Evolutionary conservation across 257 asterid genomes (phyloP), one percentile per base, ranked within the genome.

Genomic region (Fraxinus americana): DNA sequence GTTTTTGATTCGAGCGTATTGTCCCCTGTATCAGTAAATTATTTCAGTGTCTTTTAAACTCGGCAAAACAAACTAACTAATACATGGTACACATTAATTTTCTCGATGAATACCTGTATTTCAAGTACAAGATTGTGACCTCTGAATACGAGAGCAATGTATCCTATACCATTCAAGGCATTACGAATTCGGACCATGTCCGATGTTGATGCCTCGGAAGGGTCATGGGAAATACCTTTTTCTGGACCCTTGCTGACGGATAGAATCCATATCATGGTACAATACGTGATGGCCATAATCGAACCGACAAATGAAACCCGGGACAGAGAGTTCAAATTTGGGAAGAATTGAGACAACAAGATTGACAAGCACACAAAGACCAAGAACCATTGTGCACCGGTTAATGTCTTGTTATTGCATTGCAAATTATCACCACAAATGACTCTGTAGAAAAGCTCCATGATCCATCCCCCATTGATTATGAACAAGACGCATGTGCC

Each of bases 71-170:
- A 3, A 12, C 8, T 25, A 25, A 25, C 27, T 36, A 27, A 29
- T 7, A 76, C 10, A 32, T 2, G 19, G 39, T 9, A 23, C 25
- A 48, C 1, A 30, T 35, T 14, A 6, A 68, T 7, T 30, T 38
- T 25, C 35, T 63, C 17, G 4, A 23, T 11, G 7, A 63, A 25
- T 63, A 89, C 97, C 92, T 90, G 95, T 74, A 94, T 90, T 80
- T 90, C 98, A 6, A 92, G 84, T 27, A 94, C 85, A 3, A 94
- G 80, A 79, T 94, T 94, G 73, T 94, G 98, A 13, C 98, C 98
- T 81, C 93, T 83, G 70, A 92, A 92, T 69, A 89, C 83, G 59
- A 87, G 81, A 23, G 87, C 86, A 19, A 88, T 81, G 65, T 86
- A 39, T 67, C 87, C 91, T 10, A 89, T 34, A 2, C 87, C 90